Conservation (phyloP, 2,329 filamentous ascomycete genomes). For the Aspergillus aculeatus region DNA sequence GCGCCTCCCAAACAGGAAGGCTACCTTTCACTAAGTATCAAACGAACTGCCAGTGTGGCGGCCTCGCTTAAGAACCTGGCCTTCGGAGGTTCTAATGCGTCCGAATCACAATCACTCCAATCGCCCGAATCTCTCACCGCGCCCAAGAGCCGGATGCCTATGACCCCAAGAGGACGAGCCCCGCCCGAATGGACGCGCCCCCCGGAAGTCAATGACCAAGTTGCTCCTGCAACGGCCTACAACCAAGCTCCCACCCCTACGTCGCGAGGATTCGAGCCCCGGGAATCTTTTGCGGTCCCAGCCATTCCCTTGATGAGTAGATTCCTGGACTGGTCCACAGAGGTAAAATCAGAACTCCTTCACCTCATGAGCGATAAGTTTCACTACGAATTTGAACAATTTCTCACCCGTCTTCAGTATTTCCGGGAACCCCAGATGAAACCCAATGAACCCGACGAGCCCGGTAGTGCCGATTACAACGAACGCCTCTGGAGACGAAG, state of each 20-base stretch:
- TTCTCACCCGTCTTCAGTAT: conserved; percentile 56
- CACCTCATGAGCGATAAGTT: conserved; percentile 13
- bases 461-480: conserved; percentile 94
- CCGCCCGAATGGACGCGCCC: conserved; percentile 62
- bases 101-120: conserved; percentile 28
- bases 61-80: conserved; percentile 63
- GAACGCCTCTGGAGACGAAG: conserved; percentile 88
- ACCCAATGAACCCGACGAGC: conserved; percentile 90
- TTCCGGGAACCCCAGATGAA: conserved; percentile 99
- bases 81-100: conserved; percentile 48
- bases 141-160: conserved; percentile 36
- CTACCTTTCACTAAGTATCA: conserved; percentile 60
- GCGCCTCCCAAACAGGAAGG: conserved; percentile 56
- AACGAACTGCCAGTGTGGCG: conserved; percentile 64
- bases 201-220: conserved; percentile 72
- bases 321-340: conserved; percentile 93
- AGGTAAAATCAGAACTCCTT: conserved; percentile 46
- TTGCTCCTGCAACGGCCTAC: conserved; percentile 67
- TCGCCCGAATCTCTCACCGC: conserved; percentile 28
- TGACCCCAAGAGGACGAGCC: conserved; percentile 51
- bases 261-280: conserved; percentile 70
- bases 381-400: conserved; percentile 14
- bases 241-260: conserved; percentile 73
- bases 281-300: conserved; percentile 59
- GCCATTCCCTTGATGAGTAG: conserved; percentile 74